phyloP scores from a whole-genome alignment of 1,139 yeast species.

The Suhomyces choctaworum region DNA sequence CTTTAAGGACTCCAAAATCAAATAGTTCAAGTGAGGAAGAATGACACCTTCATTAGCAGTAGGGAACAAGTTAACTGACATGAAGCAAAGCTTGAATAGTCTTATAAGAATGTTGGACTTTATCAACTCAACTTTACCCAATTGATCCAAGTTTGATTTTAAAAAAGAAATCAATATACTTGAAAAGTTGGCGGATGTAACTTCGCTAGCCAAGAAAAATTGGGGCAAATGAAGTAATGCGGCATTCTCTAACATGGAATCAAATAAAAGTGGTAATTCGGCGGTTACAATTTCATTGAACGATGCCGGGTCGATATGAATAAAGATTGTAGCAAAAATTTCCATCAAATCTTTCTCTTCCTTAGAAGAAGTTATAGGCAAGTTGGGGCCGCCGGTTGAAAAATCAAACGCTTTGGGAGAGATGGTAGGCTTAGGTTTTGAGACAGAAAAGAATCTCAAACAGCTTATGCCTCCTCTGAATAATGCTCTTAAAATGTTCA shows the following conservation, averaged over 20 bases:
- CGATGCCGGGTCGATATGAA: slow-evolving; percentile 92
- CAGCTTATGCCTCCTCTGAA: slow-evolving; percentile 87
- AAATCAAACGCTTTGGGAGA: slow-evolving; percentile 62
- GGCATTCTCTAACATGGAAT: slow-evolving; percentile 79
- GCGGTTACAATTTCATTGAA: slow-evolving; percentile 88
- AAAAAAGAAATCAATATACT: slow-evolving; percentile 81
- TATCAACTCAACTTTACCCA: slow-evolving; percentile 79
- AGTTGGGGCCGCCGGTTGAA: slow-evolving; percentile 67
- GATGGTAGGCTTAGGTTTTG: slow-evolving; percentile 43
- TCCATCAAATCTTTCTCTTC: slow-evolving; percentile 97
- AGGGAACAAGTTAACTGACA: slow-evolving; percentile 94
- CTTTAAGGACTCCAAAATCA: slow-evolving; percentile 78
- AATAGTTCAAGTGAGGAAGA: slow-evolving; percentile 79
- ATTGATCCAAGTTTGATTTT: slow-evolving; percentile 67
- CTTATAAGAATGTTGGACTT: slow-evolving; percentile 82
- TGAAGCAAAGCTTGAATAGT: slow-evolving; percentile 85
- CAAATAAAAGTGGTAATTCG: slow-evolving; percentile 77
- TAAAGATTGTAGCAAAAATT: slow-evolving; percentile 88
- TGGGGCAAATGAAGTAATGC: slow-evolving; percentile 91
- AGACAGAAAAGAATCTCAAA: slow-evolving; percentile 68
- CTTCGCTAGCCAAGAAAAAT: slow-evolving; percentile 88
- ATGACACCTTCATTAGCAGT: slow-evolving; percentile 82
- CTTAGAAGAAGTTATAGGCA: slow-evolving; percentile 83
- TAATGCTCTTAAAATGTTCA: slow-evolving; percentile 68
- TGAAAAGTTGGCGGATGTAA: slow-evolving; percentile 89